Conservation (phyloP, 2,329 filamentous ascomycete species). For the Ustulina deusta region DNA sequence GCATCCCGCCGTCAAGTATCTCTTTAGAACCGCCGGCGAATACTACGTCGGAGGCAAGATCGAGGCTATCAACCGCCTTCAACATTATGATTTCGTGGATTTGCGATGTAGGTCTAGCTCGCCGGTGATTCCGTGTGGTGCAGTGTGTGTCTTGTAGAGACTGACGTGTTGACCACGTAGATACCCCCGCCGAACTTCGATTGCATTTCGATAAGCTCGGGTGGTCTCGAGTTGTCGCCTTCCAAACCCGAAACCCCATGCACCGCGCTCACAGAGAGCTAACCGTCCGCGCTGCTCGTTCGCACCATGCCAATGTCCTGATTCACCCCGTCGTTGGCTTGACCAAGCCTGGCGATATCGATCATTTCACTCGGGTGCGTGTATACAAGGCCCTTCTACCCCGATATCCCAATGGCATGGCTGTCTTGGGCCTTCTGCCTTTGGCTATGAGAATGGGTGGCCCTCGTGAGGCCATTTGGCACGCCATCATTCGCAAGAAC, state of each 20-base stretch:
- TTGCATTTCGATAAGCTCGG: slow-evolving; percentile 99
- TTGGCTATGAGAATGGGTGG: slow-evolving; percentile 99
- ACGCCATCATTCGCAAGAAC: slow-evolving; percentile 99
- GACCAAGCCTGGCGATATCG: slow-evolving; percentile 99
- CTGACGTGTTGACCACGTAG: slow-evolving; percentile 56
- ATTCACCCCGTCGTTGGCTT: slow-evolving; percentile 99
- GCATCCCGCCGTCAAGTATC: slow-evolving; percentile 92
- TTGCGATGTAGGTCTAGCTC: slow-evolving; percentile 77
- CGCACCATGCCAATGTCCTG: slow-evolving; percentile 96
- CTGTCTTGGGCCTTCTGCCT: slow-evolving; percentile 91
- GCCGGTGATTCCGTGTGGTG: not conserved
- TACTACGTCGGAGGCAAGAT: slow-evolving; percentile 97
- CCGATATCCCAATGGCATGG: slow-evolving; percentile 99
- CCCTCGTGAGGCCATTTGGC: slow-evolving; percentile 98
- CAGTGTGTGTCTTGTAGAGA: slow-evolving; percentile 4
- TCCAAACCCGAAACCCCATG: slow-evolving; percentile 99
- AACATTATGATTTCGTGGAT: slow-evolving; percentile 99
- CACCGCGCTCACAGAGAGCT: slow-evolving; percentile 98
- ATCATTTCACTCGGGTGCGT: slow-evolving; percentile 98
- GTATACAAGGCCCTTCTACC: slow-evolving; percentile 98
- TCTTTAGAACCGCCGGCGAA: slow-evolving; percentile 82
- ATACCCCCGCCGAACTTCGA: slow-evolving; percentile 93
- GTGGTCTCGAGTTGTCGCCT: slow-evolving; percentile 97
- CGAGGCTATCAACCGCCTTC: slow-evolving; percentile 92
- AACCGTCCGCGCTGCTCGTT: slow-evolving; percentile 94